phyloP scores from a whole-genome alignment of 257 asterid species.

The Nicotiana sylvestris region DNA sequence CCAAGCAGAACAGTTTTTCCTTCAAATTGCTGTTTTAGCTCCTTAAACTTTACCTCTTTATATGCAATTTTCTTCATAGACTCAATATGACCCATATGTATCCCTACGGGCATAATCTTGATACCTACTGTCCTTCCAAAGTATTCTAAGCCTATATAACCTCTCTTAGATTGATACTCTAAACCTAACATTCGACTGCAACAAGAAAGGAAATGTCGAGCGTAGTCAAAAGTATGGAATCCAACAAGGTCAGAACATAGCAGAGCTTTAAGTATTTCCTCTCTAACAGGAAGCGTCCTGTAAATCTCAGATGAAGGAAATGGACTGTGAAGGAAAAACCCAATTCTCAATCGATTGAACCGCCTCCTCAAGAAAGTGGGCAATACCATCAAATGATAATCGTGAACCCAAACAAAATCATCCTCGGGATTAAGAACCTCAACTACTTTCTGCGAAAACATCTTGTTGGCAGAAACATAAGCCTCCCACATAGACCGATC shows the following conservation, averaged over 20 bases:
- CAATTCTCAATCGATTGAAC: constrained; percentile 73
- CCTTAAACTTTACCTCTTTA: constrained; percentile 61
- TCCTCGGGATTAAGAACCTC: constrained; percentile 86
- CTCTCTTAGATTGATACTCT: constrained; percentile 88
- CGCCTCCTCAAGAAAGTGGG: constrained; percentile 85
- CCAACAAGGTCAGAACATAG: constrained; percentile 86
- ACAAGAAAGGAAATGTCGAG: constrained; percentile 88
- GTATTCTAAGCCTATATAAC: constrained; percentile 85
- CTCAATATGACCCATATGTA: constrained; percentile 87
- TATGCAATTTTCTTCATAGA: constrained; percentile 64
- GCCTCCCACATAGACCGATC: constrained; percentile 83
- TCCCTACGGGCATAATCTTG: constrained; percentile 93
- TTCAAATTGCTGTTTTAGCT: constrained; percentile 63
- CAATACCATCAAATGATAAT: constrained; percentile 82
- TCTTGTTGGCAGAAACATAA: constrained; percentile 68
- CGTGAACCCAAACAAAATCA: constrained; percentile 84
- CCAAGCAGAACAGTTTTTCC: constrained; percentile 80
- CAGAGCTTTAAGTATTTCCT: constrained; percentile 80
- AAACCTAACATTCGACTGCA: constrained; percentile 93
- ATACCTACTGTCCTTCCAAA: constrained; percentile 89
- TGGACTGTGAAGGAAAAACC: constrained; percentile 90
- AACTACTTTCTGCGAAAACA: constrained; percentile 70
- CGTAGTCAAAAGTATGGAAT: constrained; percentile 92
- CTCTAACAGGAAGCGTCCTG: constrained; percentile 90
- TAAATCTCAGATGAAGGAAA: constrained; percentile 91